Conservation (phyloP, 179 eudicot species). For the Beta lomatogona region DNA sequence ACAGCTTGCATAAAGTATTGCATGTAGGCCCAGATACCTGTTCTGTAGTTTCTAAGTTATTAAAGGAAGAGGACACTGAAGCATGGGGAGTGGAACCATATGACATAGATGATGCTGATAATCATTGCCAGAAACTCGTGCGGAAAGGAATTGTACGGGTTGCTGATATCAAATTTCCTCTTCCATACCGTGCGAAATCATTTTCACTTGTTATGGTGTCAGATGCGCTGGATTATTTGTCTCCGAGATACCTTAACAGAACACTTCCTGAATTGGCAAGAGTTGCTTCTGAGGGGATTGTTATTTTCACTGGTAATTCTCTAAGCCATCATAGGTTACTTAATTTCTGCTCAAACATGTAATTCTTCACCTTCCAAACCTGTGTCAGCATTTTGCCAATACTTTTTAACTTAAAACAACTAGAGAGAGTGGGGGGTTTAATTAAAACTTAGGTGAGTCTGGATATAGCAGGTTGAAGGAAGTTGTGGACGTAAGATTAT, state of each 20-base stretch:
- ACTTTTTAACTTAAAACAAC: no score
- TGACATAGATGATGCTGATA: constrained; percentile 64
- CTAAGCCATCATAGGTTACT: background rate
- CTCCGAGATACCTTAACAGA: constrained; percentile 64
- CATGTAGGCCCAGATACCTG: constrained; percentile 79
- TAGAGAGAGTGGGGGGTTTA: no score
- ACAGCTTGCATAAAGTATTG: constrained; percentile 61
- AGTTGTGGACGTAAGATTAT: no score
- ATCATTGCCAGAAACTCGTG: constrained; percentile 48
- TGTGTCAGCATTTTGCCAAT: background rate
- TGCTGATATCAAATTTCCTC: constrained; percentile 67
- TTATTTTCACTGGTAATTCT: constrained; percentile 58
- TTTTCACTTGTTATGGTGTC: constrained; percentile 62
- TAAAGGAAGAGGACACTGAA: constrained; percentile 55
- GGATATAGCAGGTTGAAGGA: no score
- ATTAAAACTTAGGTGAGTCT: no score
- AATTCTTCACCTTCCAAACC: background rate
- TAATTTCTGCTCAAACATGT: constrained; percentile 5
- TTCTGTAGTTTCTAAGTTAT: constrained; percentile 48
- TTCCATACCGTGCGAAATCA: constrained; percentile 63
- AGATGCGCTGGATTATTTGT: constrained; percentile 68
- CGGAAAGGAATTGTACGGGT: constrained; percentile 59
- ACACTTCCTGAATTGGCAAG: constrained; percentile 73
- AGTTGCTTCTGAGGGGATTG: constrained; percentile 57
- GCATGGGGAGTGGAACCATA: constrained; percentile 76